phyloP scores from a whole-genome alignment of 106 monocot genomes.

The Platanthera guangdongensis region DNA sequence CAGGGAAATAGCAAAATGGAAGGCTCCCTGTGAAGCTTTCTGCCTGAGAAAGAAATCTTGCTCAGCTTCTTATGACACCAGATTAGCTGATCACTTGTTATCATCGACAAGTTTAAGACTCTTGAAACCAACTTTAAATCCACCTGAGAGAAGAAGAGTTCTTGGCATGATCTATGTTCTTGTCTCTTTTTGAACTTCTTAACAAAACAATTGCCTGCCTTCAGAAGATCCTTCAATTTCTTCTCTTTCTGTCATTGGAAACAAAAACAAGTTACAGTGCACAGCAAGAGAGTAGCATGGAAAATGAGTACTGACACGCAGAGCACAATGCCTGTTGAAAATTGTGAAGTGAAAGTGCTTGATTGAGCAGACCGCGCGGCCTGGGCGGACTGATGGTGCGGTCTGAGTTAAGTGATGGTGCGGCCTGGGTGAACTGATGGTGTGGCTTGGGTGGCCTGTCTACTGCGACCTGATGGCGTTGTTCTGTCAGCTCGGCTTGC shows the following conservation, averaged over 20 bases:
- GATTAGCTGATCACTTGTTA: constrained; percentile 70
- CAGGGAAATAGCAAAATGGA: constrained; percentile 77
- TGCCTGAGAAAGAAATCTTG: constrained; percentile 42
- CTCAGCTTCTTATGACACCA: constrained; percentile 78
- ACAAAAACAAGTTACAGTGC: neutral
- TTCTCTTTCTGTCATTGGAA: constrained; percentile 57
- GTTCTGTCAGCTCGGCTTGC: too few species aligned
- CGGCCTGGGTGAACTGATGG: too few species aligned
- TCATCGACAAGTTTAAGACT: constrained; percentile 56
- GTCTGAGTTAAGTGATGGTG: too few species aligned
- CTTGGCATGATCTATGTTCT: constrained; percentile 46
- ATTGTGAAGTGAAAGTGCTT: too few species aligned
- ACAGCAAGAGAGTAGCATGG: neutral
- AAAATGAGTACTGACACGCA: neutral
- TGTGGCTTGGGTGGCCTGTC: too few species aligned
- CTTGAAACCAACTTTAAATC: constrained; percentile 74
- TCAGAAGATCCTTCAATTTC: constrained; percentile 61
- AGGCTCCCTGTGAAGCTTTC: constrained; percentile 64
- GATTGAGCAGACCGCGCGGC: too few species aligned
- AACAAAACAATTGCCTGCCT: constrained; percentile 62
- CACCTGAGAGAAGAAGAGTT: constrained; percentile 77
- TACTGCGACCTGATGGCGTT: too few species aligned
- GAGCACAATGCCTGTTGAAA: too few species aligned
- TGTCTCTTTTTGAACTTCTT: constrained; percentile 74
- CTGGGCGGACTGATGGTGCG: too few species aligned